Conservation (phyloP, 306 rosid species). For the Bauhinia variegata region DNA sequence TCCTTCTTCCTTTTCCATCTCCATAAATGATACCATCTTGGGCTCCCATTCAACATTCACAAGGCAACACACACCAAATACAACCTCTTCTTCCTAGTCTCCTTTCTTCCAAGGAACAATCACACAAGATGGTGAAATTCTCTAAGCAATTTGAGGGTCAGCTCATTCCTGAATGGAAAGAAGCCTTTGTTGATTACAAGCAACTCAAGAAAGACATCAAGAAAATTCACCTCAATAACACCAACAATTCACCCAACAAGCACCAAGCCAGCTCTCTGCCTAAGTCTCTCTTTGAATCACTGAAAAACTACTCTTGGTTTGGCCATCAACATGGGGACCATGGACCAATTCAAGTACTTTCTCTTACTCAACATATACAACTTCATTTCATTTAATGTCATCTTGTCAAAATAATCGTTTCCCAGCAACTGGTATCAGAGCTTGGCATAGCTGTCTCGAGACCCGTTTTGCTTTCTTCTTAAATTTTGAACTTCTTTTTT, state of each 20-base stretch:
- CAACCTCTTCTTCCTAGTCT: conserved; percentile 30
- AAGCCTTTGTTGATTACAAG: conserved; percentile 91
- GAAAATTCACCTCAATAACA: conserved; percentile 54
- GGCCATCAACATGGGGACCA: conserved; percentile 72
- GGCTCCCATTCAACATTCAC: conserved; percentile 64
- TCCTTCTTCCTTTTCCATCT: conserved; percentile 45
- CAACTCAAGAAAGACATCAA: conserved; percentile 83
- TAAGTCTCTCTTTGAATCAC: conserved; percentile 53
- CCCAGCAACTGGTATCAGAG: too few relatives aligned
- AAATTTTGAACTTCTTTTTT: too few relatives aligned
- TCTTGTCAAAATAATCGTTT: too few relatives aligned
- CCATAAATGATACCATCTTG: conserved; percentile 69
- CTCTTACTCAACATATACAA: conserved; percentile 24
- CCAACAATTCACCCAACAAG: too few relatives aligned
- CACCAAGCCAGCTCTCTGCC: conserved; percentile 42
- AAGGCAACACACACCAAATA: conserved; percentile 20
- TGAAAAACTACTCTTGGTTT: conserved; percentile 62
- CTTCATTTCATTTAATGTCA: background rate
- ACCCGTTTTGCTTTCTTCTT: background rate
- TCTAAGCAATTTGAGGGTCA: conserved; percentile 94
- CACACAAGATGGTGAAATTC: conserved; percentile 79
- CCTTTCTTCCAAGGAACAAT: conserved; percentile 22
- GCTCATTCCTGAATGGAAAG: conserved; percentile 97
- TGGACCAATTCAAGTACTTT: conserved; percentile 83
- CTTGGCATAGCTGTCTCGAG: too few relatives aligned